phyloP scores from a whole-genome alignment of 495 filamentous ascomycete species.

The Penicillium fimorum region DNA sequence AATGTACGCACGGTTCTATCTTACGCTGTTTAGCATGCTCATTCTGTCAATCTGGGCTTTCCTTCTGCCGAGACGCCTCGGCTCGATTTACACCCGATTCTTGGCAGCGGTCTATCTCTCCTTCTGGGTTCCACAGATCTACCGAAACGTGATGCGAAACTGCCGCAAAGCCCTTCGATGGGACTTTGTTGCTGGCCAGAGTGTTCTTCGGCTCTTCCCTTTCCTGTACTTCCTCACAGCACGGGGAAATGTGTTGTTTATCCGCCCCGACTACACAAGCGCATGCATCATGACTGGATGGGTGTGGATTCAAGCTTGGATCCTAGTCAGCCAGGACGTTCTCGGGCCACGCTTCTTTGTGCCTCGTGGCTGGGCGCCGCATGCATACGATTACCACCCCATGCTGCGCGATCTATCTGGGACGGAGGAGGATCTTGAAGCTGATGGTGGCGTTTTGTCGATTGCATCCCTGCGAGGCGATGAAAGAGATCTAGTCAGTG shows the following conservation, averaged over 20 bases:
- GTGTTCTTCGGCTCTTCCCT: conserved; percentile 69
- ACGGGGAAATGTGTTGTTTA: conserved; percentile 73
- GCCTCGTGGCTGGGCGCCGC: conserved; percentile 66
- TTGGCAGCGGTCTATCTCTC: conserved; percentile 75
- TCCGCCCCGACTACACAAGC: conserved; percentile 63
- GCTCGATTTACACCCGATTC: conserved; percentile 66
- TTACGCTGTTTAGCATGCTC: conserved; percentile 65
- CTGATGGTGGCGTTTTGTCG: conserved; percentile 62
- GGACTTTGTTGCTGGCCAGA: conserved; percentile 86
- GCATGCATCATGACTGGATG: conserved; percentile 67
- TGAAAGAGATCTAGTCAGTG: conserved; percentile 39
- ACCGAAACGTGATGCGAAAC: conserved; percentile 85
- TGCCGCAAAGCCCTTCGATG: conserved; percentile 83
- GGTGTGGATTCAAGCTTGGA: conserved; percentile 89
- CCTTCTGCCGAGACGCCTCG: conserved; percentile 68
- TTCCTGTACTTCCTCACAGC: conserved; percentile 79
- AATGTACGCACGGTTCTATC: conserved; percentile 77
- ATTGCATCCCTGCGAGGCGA: conserved; percentile 60
- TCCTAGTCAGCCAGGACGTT: conserved; percentile 74
- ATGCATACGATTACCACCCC: conserved; percentile 95
- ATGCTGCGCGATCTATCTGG: conserved; percentile 65
- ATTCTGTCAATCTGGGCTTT: conserved; percentile 74
- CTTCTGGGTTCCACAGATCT: conserved; percentile 89
- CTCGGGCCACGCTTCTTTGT: conserved; percentile 81
- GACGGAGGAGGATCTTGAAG: conserved; percentile 65